Evolutionary conservation across 2,329 filamentous ascomycete genomes (phyloP).

Genomic region (Ceratocystis papillata): DNA sequence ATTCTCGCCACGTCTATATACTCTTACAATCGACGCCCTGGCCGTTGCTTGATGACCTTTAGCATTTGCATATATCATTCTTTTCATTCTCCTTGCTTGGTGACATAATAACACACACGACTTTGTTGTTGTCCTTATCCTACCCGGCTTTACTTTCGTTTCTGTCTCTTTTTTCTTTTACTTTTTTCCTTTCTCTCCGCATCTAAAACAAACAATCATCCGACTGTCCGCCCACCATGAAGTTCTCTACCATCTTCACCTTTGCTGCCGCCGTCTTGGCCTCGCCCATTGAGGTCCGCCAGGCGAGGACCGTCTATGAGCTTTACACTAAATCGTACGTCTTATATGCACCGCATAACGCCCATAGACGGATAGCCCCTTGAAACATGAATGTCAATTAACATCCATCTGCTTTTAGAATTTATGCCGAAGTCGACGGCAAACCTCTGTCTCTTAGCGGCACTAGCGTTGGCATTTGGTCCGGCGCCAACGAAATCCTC

Average conservation of each 20-base stretch:
- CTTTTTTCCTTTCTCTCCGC: background rate
- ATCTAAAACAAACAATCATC: background rate
- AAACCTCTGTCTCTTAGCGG: constrained; percentile 16
- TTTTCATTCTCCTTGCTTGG: background rate
- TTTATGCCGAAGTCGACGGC: constrained; percentile 14
- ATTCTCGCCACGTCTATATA: background rate
- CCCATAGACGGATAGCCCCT: background rate
- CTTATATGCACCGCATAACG: background rate
- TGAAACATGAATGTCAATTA: background rate
- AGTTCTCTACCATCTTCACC: constrained; percentile 15
- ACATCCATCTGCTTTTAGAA: constrained; percentile 7
- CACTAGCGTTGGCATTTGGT: constrained; percentile 18
- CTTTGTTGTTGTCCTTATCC: background rate
- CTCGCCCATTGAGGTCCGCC: constrained; percentile 11
- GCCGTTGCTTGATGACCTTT: constrained; percentile 1
- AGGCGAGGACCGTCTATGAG: constrained; percentile 2
- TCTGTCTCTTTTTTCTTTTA: background rate
- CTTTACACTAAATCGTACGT: constrained; percentile 19
- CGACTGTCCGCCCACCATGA: constrained; percentile 2
- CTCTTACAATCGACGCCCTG: background rate
- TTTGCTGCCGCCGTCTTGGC: constrained; percentile 20
- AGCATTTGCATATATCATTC: background rate
- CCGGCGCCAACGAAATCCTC: constrained; percentile 2
- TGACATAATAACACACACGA: background rate
- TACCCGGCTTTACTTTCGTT: background rate